phyloP scores from a whole-genome alignment of 192 early-diverging fungal genomes.

The Coemansia sp. region DNA sequence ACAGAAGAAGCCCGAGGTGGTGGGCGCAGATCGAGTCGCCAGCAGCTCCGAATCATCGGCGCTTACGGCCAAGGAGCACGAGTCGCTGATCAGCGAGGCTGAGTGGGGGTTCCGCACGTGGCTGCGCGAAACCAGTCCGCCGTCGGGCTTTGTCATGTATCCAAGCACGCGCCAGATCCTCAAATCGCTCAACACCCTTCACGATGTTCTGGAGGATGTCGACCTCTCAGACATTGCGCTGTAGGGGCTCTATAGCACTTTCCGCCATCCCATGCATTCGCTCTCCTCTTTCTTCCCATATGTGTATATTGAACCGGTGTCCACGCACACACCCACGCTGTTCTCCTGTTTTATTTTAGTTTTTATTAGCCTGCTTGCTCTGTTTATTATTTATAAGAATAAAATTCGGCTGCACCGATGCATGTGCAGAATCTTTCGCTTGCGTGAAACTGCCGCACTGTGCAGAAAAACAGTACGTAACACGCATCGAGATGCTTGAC shows the following conservation, averaged over 20 bases:
- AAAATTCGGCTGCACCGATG: too few species aligned
- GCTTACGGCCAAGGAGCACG: slow-evolving; percentile 29
- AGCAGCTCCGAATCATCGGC: too few species aligned
- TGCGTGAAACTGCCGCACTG: too few species aligned
- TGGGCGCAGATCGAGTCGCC: neutral
- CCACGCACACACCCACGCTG: too few species aligned
- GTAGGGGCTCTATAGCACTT: neutral
- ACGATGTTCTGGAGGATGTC: slow-evolving; percentile 22
- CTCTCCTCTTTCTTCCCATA: neutral
- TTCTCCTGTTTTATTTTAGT: too few species aligned
- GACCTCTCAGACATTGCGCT: slow-evolving; percentile 41
- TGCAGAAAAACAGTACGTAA: too few species aligned
- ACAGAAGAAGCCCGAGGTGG: slow-evolving; percentile 4
- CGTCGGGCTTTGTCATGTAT: slow-evolving; percentile 42
- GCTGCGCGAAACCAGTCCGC: slow-evolving; percentile 25
- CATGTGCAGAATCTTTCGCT: too few species aligned
- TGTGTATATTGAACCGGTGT: neutral
- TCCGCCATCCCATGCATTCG: neutral
- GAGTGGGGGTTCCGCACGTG: slow-evolving; percentile 45
- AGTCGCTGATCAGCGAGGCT: slow-evolving; percentile 32
- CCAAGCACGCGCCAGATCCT: slow-evolving; percentile 48
- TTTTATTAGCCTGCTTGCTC: too few species aligned
- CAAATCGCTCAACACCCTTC: slow-evolving; percentile 34
- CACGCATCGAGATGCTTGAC: too few species aligned
- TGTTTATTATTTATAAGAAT: too few species aligned